Evolutionary conservation across 2,329 filamentous ascomycete genomes (phyloP).

Genomic region (Colletotrichum orchidophilum): DNA sequence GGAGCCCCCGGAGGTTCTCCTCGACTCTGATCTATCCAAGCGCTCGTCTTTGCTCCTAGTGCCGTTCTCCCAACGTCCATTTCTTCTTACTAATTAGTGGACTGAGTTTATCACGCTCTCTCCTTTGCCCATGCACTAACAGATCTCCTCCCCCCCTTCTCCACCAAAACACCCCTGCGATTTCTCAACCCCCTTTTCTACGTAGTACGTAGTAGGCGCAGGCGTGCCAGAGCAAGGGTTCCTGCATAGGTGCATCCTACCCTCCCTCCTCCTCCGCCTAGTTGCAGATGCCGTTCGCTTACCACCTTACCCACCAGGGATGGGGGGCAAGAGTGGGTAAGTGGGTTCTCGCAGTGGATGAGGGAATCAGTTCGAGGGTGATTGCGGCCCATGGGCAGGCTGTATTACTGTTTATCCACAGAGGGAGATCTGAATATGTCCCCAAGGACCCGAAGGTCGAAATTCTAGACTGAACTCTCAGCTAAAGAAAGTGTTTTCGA

Average conservation of each 20-base stretch:
- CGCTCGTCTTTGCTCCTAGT: not conserved
- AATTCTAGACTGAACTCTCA: not conserved
- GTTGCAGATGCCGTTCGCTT: not conserved
- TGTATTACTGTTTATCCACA: not conserved
- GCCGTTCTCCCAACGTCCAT: not conserved
- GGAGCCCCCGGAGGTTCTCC: not conserved
- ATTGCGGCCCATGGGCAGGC: not conserved
- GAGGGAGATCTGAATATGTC: not conserved
- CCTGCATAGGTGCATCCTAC: not conserved
- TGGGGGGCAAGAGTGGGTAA: not conserved
- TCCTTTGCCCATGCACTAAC: not conserved
- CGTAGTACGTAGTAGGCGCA: too few species aligned
- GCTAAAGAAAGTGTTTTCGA: not conserved
- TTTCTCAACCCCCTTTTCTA: conserved; percentile 14
- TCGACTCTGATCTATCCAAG: not conserved
- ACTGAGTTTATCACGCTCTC: not conserved
- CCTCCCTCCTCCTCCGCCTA: not conserved
- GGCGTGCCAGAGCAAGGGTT: conserved; percentile 19
- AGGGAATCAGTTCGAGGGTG: not conserved
- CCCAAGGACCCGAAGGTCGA: not conserved
- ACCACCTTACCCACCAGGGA: too few species aligned
- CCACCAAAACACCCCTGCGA: not conserved
- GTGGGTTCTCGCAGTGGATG: not conserved
- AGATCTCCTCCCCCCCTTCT: not conserved
- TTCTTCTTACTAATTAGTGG: not conserved